A percentile compares a stretch with the other conserved stretches of the same genome.
Evolutionary conservation across 2,329 filamentous ascomycete genomes (phyloP).

Genomic region (Byssothecium circinans): DNA sequence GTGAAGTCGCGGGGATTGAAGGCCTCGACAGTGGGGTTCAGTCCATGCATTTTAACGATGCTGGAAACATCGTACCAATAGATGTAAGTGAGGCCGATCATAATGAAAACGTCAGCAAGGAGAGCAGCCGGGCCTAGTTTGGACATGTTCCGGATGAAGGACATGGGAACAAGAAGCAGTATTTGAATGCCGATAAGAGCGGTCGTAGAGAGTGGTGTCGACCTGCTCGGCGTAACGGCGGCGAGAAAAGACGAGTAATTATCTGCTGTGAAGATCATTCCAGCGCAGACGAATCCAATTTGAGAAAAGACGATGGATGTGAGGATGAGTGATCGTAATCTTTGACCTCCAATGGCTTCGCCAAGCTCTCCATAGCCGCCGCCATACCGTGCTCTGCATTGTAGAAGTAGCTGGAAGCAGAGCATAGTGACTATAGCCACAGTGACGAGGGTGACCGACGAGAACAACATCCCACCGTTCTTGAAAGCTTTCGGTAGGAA

Average conservation of each 20-base stretch:
- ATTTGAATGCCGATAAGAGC: conserved; percentile 68
- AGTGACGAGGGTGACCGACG: conserved; percentile 65
- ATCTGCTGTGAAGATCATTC: conserved; percentile 76
- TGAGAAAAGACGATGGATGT: conserved; percentile 73
- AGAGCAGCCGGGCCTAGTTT: conserved; percentile 71
- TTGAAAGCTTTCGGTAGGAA: conserved; percentile 78
- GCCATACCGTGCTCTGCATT: conserved; percentile 65
- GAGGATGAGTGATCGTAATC: conserved; percentile 67
- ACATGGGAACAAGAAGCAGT: conserved; percentile 64
- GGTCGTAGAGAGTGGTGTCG: conserved; percentile 56
- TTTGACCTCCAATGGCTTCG: conserved; percentile 63
- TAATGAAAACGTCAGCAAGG: conserved; percentile 71
- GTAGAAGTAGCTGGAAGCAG: conserved; percentile 71
- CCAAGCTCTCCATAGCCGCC: conserved; percentile 78
- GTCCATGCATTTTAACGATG: conserved; percentile 57
- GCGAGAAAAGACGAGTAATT: conserved; percentile 69
- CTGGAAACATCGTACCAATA: conserved; percentile 68
- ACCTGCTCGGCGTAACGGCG: conserved; percentile 58
- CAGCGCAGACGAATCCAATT: conserved; percentile 76
- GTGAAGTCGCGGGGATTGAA: conserved; percentile 72
- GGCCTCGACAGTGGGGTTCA: conserved; percentile 63
- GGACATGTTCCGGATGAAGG: conserved; percentile 73
- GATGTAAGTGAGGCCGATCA: conserved; percentile 71
- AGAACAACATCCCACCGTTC: conserved; percentile 77
- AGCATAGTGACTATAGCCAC: conserved; percentile 68